Base-by-base conservation (phyloP, 768 basidiomycete genomes). In the Lanmaoa pseudosensibilis region DNA sequence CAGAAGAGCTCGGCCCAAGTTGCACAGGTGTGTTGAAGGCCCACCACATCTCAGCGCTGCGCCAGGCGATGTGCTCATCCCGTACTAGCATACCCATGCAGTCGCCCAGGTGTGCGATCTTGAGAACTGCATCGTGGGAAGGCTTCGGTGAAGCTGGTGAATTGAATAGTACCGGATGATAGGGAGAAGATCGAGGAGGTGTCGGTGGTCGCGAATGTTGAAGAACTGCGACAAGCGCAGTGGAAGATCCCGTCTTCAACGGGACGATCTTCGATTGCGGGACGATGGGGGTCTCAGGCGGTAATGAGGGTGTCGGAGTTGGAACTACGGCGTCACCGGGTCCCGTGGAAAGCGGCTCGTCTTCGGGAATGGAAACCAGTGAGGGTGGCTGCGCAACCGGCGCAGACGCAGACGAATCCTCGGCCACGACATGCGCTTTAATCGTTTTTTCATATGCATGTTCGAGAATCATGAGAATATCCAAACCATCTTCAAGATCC, bases 21-120 rank as follows among this genome's bases (percentile, higher is more conserved):
- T 86, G 85, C 30, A 80, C 76, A 0, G 84, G 85, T n/a, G 80
- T 82, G 62, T 86, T 86, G 70, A 86, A 86, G 15, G 79, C 81
- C 82, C 92, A 94, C 84, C 94, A 94, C 91, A 96, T 95, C 72
- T 97, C 95, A 41, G 90, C 83, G 47, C 86, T 90, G 33, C 94
- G 80, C 86, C 93, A 97, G 2, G 85, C 83, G 43, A 97, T 85
- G 52, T 83, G 78, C 44, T 88, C 83, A 7, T 82, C 86, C 3
- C 94, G 83, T 19, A 98, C 84, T 21, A 97, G 79, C 80, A 92
- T 88, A 23, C 87, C 86, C 82, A 89, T 88, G 68, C 92, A 92
- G 65, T 95, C 92, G 10, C 93, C 92, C 9, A 95, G 71, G 62
- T 94, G 90, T 0, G 92, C 92, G 25, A 95, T 85, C 58, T 85